Conservation (phyloP, 116 monocot genomes). For the Iris pallida region DNA sequence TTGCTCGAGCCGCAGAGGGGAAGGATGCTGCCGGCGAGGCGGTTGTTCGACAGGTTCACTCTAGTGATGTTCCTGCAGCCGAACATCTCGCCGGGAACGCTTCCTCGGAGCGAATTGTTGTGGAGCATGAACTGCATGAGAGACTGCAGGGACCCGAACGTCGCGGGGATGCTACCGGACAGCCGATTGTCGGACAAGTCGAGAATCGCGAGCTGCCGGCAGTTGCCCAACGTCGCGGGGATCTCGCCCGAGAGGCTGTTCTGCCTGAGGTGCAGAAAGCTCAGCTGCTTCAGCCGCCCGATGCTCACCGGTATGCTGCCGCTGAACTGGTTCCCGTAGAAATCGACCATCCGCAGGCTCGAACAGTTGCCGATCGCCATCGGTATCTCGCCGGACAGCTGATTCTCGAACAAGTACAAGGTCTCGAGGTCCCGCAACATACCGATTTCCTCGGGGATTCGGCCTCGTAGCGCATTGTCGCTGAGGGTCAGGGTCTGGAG, state of each 20-base stretch:
- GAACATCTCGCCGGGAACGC: conserved; percentile 62
- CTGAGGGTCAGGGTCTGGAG: conserved; percentile 55
- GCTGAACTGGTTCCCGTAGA: conserved; percentile 73
- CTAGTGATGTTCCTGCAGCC: conserved; percentile 69
- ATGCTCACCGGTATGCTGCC: conserved; percentile 56
- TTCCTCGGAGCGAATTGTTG: conserved; percentile 76
- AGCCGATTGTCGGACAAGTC: conserved; percentile 84
- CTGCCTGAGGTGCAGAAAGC: conserved; percentile 67
- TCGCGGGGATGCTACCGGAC: conserved; percentile 48
- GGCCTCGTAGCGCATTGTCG: conserved; percentile 60
- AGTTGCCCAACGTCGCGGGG: conserved; percentile 59
- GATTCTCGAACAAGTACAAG: conserved; percentile 83
- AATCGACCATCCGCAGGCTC: conserved; percentile 60
- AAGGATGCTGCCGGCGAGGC: conserved; percentile 59
- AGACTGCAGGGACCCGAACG: conserved; percentile 46
- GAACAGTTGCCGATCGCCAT: conserved; percentile 60
- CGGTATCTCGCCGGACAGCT: conserved; percentile 69
- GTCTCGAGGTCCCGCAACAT: conserved; percentile 45
- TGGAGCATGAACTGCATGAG: conserved; percentile 89
- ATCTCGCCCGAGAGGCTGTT: conserved; percentile 67
- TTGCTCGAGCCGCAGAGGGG: conserved; percentile 54
- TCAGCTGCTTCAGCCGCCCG: conserved; percentile 51
- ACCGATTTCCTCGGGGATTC: conserved; percentile 48
- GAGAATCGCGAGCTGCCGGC: conserved; percentile 45
- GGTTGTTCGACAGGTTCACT: conserved; percentile 85